These are phyloP conservation scores for Chernovozyma aurita DNA, from an alignment of 1,139 yeast genomes.

Conservation along the genomic window DNA sequence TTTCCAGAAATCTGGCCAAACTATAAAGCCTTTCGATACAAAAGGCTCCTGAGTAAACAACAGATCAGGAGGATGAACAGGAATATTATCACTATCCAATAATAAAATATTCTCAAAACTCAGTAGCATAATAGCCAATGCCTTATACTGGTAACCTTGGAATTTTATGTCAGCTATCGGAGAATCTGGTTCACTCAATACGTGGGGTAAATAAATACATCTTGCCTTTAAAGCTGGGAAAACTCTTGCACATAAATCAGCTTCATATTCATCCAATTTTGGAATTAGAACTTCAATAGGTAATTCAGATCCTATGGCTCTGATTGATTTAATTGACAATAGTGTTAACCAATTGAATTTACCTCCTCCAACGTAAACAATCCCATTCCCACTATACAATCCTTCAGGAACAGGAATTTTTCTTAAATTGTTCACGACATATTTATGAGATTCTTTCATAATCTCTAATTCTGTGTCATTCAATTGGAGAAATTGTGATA, in stretches of 20 bases:
- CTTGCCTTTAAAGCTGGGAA: slow-evolving; percentile 67
- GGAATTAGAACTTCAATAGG: slow-evolving; percentile 82
- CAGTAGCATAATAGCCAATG: slow-evolving; percentile 67
- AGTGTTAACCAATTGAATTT: slow-evolving; percentile 69
- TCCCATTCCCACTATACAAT: slow-evolving; percentile 63
- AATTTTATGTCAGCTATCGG: slow-evolving; percentile 30
- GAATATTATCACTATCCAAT: slow-evolving; percentile 74
- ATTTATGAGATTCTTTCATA: slow-evolving; percentile 49
- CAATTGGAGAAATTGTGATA: slow-evolving; percentile 51
- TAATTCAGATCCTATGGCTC: slow-evolving; percentile 57
- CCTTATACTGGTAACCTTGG: slow-evolving; percentile 76
- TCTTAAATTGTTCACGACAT: slow-evolving; percentile 50
- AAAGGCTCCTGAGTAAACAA: slow-evolving; percentile 30
- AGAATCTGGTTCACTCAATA: slow-evolving; percentile 35
- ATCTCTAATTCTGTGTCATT: slow-evolving; percentile 40
- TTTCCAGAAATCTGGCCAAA: slow-evolving; percentile 49
- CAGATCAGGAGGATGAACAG: slow-evolving; percentile 52
- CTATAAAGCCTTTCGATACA: slow-evolving; percentile 30
- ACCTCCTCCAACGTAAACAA: slow-evolving; percentile 82
- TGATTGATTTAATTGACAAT: slow-evolving; percentile 58
- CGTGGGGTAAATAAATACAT: slow-evolving; percentile 60
- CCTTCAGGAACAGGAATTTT: slow-evolving; percentile 36
- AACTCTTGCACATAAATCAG: slow-evolving; percentile 57
- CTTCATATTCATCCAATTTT: slow-evolving; percentile 63
- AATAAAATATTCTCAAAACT: slow-evolving; percentile 74